A percentile compares a stretch with the other conserved stretches of the same genome.
Conservation (phyloP, 805 yeast species). For the Pichia sporocuriosa region DNA sequence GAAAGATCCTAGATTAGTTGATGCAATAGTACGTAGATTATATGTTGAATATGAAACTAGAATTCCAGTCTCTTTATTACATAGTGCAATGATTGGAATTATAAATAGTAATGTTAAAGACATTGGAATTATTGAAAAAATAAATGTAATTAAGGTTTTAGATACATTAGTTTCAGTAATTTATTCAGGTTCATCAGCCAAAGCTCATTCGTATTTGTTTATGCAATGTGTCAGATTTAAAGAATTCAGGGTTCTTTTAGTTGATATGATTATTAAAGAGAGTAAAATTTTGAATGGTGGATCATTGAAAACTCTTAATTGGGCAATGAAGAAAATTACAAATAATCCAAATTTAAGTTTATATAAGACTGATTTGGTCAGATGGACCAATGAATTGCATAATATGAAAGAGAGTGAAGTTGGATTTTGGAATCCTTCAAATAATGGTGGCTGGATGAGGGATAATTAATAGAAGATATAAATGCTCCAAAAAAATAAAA, state of each 20-base stretch:
- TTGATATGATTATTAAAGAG: slow-evolving; percentile 20
- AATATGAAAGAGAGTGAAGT: slow-evolving; percentile 18
- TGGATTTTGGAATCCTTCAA: slow-evolving; percentile 23
- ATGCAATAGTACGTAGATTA: slow-evolving; percentile 13
- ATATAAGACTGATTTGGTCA: slow-evolving; percentile 10
- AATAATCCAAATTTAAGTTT: slow-evolving; percentile 10
- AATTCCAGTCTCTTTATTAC: slow-evolving; percentile 22
- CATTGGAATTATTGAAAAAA: slow-evolving; percentile 15
- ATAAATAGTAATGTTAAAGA: slow-evolving; percentile 10
- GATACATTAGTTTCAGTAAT: slow-evolving; percentile 21
- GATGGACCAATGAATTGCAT: slow-evolving; percentile 20
- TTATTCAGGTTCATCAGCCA: slow-evolving; percentile 9
- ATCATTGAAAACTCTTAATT: slow-evolving; percentile 16
- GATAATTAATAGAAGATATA: neutral
- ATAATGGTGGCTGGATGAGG: slow-evolving; percentile 6
- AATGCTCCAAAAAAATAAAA: neutral
- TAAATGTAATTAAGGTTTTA: slow-evolving; percentile 17
- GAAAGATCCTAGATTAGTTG: slow-evolving; percentile 13
- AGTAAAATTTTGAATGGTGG: slow-evolving; percentile 19
- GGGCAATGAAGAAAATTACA: slow-evolving; percentile 23
- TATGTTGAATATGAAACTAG: slow-evolving; percentile 19
- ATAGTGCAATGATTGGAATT: slow-evolving; percentile 23
- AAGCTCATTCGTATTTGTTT: slow-evolving; percentile 13
- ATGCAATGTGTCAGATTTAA: slow-evolving; percentile 13
- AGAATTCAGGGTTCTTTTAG: slow-evolving; percentile 14